Evolutionary conservation across 2,329 filamentous ascomycete genomes (phyloP).

Genomic region (Clarireedia homoeocarpa): DNA sequence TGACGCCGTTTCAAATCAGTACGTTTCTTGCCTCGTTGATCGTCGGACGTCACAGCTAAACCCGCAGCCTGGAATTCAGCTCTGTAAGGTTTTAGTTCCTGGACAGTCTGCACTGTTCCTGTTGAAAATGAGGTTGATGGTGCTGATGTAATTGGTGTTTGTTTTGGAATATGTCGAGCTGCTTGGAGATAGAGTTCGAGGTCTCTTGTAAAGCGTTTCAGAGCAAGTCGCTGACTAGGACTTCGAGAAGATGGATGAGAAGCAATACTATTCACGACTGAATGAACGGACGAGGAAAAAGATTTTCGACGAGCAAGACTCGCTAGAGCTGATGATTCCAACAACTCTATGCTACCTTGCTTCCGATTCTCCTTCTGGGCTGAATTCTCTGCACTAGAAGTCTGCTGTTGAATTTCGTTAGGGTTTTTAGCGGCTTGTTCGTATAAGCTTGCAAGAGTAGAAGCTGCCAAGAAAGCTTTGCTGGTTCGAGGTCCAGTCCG

Average conservation of each 20-base stretch:
- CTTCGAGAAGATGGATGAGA: slow-evolving; percentile 32
- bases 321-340: slow-evolving; percentile 1
- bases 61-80: slow-evolving; percentile 46
- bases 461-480: slow-evolving; percentile 8
- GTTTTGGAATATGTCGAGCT: slow-evolving; percentile 32
- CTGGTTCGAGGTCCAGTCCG: not conserved
- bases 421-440: not conserved
- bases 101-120: slow-evolving; percentile 46
- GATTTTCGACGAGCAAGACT: slow-evolving; percentile 3
- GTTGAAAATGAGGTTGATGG: slow-evolving; percentile 31
- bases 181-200: slow-evolving; percentile 36
- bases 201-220: slow-evolving; percentile 36
- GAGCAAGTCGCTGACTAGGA: slow-evolving; percentile 36
- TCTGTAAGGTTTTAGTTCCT: slow-evolving; percentile 45
- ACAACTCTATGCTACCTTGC: not conserved
- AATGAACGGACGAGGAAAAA: slow-evolving; percentile 12
- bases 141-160: slow-evolving; percentile 24
- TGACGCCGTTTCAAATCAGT: not conserved
- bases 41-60: slow-evolving; percentile 48
- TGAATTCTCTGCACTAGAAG: not conserved
- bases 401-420: not conserved
- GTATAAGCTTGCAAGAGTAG: slow-evolving; percentile 7
- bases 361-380: not conserved
- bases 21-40: slow-evolving; percentile 26
- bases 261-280: slow-evolving; percentile 15